A percentile compares a stretch with the other conserved stretches of the same genome.
phyloP scores from a whole-genome alignment of 768 basidiomycete species.

The Trametes coccinea region DNA sequence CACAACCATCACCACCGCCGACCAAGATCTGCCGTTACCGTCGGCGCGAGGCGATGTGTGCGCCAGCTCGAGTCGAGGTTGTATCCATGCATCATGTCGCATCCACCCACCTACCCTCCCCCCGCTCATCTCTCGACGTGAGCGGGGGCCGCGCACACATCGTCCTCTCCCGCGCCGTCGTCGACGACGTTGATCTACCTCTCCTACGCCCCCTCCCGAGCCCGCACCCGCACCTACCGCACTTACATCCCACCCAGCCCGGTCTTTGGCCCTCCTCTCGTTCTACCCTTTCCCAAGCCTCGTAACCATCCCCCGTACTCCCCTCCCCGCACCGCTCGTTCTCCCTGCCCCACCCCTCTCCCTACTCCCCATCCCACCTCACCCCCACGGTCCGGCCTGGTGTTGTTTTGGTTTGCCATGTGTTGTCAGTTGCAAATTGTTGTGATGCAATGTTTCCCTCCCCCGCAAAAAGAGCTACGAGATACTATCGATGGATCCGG shows the following conservation, averaged over 20 bases:
- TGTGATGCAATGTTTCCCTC: slow-evolving; percentile 27
- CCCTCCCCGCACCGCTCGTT: background rate
- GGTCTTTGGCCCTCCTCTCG: background rate
- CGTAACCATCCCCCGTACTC: background rate
- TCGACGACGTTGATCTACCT: background rate
- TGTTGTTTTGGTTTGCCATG: slow-evolving; percentile 28
- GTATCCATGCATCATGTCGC: background rate
- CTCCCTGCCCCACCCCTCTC: background rate
- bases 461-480: too few species aligned
- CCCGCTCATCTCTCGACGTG: too few species aligned
- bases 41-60: too few species aligned
- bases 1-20: background rate
- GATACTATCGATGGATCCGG: too few species aligned
- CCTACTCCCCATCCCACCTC: background rate
- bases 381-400: background rate
- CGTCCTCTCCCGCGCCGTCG: background rate
- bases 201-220: too few species aligned
- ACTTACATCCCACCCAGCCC: too few species aligned
- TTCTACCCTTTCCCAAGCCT: background rate
- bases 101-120: background rate
- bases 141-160: too few species aligned
- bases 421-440: slow-evolving; percentile 29
- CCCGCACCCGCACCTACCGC: too few species aligned
- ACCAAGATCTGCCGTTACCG: too few species aligned
- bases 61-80: too few species aligned